Percentiles rank a stretch among this genome's conserved stretches.
These are phyloP conservation scores for Pezicula radicicola DNA, from an alignment of 2,329 filamentous ascomycete species.

Conservation along the genomic window DNA sequence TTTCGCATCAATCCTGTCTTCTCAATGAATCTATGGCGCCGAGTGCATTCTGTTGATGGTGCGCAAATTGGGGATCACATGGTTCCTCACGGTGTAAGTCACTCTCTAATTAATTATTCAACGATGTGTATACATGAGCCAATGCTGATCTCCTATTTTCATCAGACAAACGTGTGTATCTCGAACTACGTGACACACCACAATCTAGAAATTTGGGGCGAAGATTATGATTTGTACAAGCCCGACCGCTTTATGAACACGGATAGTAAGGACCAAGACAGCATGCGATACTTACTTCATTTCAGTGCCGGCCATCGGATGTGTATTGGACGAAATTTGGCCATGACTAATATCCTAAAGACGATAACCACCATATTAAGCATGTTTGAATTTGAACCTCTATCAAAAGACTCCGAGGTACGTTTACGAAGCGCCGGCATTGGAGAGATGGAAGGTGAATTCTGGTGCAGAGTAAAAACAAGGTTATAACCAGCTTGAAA, in stretches of 20 bases:
- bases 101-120: no score
- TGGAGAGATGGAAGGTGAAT: no score
- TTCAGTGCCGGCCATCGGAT: conserved; percentile 30
- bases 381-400: conserved; percentile 29
- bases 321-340: conserved; percentile 34
- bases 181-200: conserved; percentile 34
- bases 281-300: conserved; percentile 28
- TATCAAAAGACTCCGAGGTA: conserved; percentile 6
- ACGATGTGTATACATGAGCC: no score
- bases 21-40: conserved; percentile 5
- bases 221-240: conserved; percentile 28
- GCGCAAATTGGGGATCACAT: conserved; percentile 5
- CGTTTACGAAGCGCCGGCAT: no score
- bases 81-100: conserved; percentile 4
- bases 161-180: conserved; percentile 28
- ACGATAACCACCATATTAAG: conserved; percentile 27
- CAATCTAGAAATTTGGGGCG: conserved; percentile 28
- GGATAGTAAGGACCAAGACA: neutral
- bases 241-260: conserved; percentile 25
- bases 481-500: no score
- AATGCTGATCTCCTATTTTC: no score
- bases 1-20: conserved; percentile 42
- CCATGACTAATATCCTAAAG: conserved; percentile 32
- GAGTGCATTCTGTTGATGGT: conserved; percentile 4
- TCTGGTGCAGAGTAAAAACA: no score